Base-by-base conservation (phyloP, 2,329 filamentous ascomycete species). In the Chaetomium sp. region DNA sequence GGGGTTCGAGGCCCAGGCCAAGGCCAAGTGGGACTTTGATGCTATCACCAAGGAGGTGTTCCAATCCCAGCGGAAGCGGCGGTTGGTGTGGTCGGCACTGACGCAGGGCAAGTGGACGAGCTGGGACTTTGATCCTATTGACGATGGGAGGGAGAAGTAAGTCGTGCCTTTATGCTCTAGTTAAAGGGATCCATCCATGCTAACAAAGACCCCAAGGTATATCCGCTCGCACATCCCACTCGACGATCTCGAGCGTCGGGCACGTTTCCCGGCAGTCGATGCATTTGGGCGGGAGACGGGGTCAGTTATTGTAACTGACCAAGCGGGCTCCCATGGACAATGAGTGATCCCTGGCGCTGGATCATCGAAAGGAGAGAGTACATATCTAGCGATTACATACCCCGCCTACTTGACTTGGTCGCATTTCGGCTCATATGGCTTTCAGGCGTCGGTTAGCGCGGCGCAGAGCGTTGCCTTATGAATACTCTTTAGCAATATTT, bases 81-180 rank as follows among this genome's bases (percentile, higher is more conserved):
- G 86, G 50, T 73, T 95, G 7, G 87, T 90, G 33, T 95, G 89
- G 85, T 81, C 81, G 42, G 89, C 91, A 0, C 77, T 96, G 61
- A 88, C 84, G 68, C 73, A 85, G 70, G 91, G 91, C 54, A 76
- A 76, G 38, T 90, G 89, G 63, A 87, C 88, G 41, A 81, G 84
- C 68, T 96, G 91, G 91, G 91, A 96, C 71, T 88, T 87, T 72
- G 81, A 91, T 72, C 90, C 90, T 0, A 73, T 79, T 3, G 84
- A 88, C 62, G 82, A 89, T 65, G 87, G 85, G 33, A 75, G 79
- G 48, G 76, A 82, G 62, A 87, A 86, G 77, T 85, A 74, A 71
- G 78, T 72, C n/a, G 34, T 9, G 45, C 6, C 12, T 8, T 27
- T 32, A 35, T 32, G 19, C 41, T 44, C 36, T 36, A 27, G 5